A percentile compares a stretch with the other conserved stretches of the same genome.
These are phyloP conservation scores for Calocera cornea DNA, from an alignment of 768 basidiomycete species.

Conservation along the genomic window DNA sequence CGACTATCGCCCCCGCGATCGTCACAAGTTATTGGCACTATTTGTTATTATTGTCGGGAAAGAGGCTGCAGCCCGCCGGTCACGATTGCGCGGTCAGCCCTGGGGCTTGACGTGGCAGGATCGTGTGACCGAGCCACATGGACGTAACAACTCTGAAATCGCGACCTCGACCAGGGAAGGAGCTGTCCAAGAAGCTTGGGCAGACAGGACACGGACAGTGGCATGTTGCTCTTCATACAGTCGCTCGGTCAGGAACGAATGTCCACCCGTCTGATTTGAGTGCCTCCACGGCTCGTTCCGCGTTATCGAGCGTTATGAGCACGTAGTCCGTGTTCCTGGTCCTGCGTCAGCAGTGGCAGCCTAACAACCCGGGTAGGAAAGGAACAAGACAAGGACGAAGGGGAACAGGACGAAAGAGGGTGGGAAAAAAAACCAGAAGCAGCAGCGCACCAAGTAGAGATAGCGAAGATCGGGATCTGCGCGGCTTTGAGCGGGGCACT, in stretches of 20 bases:
- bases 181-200: background rate
- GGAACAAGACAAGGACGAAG: too few relatives aligned
- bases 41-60: too few relatives aligned
- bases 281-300: conserved; percentile 30
- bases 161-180: background rate
- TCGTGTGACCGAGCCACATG: too few relatives aligned
- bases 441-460: conserved; percentile 45
- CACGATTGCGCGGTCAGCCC: too few relatives aligned
- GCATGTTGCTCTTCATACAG: background rate
- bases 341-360: background rate
- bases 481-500: conserved; percentile 40
- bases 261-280: conserved; percentile 42
- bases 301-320: conserved; percentile 36
- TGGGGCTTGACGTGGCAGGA: too few relatives aligned
- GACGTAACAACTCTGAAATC: too few relatives aligned
- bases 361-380: too few relatives aligned
- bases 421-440: background rate
- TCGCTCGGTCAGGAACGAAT: conserved; percentile 18
- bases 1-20: background rate
- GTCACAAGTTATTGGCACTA: background rate
- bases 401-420: background rate
- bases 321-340: conserved; percentile 63
- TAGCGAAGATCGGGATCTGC: conserved; percentile 41
- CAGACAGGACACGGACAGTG: background rate
- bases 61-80: too few relatives aligned